Evolutionary conservation across 805 yeast genomes (phyloP), one percentile per base, ranked within the genome.

Genomic region (Ogataea trehalophila): DNA sequence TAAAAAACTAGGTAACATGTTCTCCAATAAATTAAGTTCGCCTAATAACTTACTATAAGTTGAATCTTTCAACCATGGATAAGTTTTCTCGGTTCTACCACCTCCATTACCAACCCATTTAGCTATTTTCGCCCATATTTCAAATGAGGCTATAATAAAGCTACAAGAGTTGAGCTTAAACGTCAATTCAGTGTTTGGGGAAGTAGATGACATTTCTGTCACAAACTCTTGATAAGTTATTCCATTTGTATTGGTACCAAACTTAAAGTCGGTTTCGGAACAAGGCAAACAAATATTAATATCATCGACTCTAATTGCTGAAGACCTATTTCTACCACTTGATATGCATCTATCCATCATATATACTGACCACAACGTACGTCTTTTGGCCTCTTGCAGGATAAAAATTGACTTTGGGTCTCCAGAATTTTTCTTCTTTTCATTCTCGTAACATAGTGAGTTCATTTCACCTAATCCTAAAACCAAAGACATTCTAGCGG

Each of bases 321-420:
- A 58, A 9, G 66, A 58, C 31, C 73, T 47, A 33, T 62, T 57
- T 43, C 69, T 50, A 3, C 72, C 72, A 49, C 70, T 63, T 8
- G 70, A 62, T 35, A 63, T 69, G 47, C 73, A 68, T 35, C 72
- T 47, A 50, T 70, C 75, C 73, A 71, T 68, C 72, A 70, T 68
- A 45, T 65, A 69, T 13, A 69, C 71, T 4, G 68, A 52, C 75
- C 75, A 71, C 4, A 70, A 54, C 4, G 75, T 69, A 39, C 75
- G 50, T 33, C 72, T 42, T 50, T 67, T 62, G 29, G 63, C 56
- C 45, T 71, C 75, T 14, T 52, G 44, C 6, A 56, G 47, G 18
- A 70, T 60, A 34, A 60, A 59, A 11, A 42, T 34, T 8, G 44
- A 29, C 26, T 44, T 43, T 20, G 18, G 33, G 34, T 50, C 48